Evolutionary conservation across 176 grass and related monocot genomes (phyloP).

Genomic region (Juncus inflexus): DNA sequence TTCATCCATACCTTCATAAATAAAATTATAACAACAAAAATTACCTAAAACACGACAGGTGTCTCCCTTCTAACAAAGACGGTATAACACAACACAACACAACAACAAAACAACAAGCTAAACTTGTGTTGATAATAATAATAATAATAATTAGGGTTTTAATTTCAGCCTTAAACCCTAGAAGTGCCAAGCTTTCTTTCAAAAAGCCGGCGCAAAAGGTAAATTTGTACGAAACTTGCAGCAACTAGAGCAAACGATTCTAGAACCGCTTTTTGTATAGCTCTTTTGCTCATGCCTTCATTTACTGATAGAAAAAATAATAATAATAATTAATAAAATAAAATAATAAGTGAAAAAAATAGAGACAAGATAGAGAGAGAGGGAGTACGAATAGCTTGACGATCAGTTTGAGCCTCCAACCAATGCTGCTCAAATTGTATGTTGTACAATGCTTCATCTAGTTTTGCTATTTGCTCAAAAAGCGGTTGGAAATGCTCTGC

Average conservation of each 20-base stretch:
- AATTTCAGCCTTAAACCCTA: slow-evolving; percentile 47
- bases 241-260: slow-evolving; percentile 76
- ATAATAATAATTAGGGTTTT: background rate
- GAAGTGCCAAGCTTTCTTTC: slow-evolving; percentile 60
- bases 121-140: slow-evolving; percentile 9
- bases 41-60: too few relatives aligned
- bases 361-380: background rate
- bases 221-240: slow-evolving; percentile 66
- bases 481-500: slow-evolving; percentile 81
- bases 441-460: slow-evolving; percentile 86
- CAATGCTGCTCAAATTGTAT: slow-evolving; percentile 98
- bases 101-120: too few relatives aligned
- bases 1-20: too few relatives aligned
- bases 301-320: slow-evolving; percentile 46
- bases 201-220: slow-evolving; percentile 68
- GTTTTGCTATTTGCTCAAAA: slow-evolving; percentile 85
- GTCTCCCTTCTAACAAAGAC: too few relatives aligned
- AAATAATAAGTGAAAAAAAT: background rate
- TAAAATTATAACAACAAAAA: too few relatives aligned
- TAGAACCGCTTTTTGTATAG: slow-evolving; percentile 74
- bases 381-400: slow-evolving; percentile 67
- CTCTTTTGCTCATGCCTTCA: slow-evolving; percentile 76
- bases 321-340: background rate
- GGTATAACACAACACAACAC: too few relatives aligned
- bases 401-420: slow-evolving; percentile 87